phyloP scores from a whole-genome alignment of 768 basidiomycete genomes.

The Lactarius trivialis region DNA sequence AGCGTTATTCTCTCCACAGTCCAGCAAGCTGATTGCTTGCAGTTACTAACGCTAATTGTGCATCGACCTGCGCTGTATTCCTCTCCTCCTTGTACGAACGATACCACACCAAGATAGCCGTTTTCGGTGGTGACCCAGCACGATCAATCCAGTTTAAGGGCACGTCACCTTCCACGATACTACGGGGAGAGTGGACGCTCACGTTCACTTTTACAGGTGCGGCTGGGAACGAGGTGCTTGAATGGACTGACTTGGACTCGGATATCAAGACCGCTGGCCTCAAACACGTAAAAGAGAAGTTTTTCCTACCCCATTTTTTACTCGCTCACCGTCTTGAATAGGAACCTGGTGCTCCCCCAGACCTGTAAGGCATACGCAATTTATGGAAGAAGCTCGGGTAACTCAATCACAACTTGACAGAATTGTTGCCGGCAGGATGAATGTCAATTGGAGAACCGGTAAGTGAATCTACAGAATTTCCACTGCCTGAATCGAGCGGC shows the following conservation, averaged over 20 bases:
- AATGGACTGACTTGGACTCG: neutral
- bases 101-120: conserved; percentile 41
- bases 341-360: conserved; percentile 34
- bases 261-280: conserved; percentile 23
- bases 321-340: conserved; percentile 5
- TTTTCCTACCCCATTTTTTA: neutral
- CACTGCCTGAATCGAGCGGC: neutral
- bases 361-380: conserved; percentile 26
- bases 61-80: conserved; percentile 53
- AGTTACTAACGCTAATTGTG: conserved; percentile 32
- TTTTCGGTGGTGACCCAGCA: conserved; percentile 47
- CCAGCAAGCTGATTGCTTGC: neutral
- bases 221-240: neutral
- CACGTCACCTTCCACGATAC: neutral
- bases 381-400: neutral
- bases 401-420: neutral
- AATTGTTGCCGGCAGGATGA: neutral
- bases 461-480: neutral
- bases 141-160: conserved; percentile 44
- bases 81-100: conserved; percentile 47
- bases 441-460: conserved; percentile 1
- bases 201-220: conserved; percentile 14
- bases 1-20: neutral
- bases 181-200: neutral
- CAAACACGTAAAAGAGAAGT: conserved; percentile 26